A percentile compares a stretch with the other conserved stretches of the same genome.
Conservation (phyloP, 345 rosid genomes). For the Theobroma cacao region DNA sequence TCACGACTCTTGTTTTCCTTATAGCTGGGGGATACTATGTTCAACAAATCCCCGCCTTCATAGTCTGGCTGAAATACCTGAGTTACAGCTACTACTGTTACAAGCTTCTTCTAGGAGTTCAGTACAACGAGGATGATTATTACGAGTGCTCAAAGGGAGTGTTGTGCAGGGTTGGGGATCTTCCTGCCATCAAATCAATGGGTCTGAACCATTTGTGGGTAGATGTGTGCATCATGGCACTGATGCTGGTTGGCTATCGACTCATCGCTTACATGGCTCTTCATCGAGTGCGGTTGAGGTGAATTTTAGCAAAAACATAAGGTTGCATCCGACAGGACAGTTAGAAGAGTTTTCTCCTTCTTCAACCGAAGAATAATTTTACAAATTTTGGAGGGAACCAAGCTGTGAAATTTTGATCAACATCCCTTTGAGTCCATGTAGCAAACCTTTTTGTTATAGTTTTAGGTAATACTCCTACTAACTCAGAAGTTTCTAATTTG, state of each 20-base stretch:
- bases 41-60: constrained; percentile 92
- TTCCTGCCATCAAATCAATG: constrained; percentile 79
- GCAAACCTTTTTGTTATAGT: constrained; percentile 14
- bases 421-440: constrained; percentile 28
- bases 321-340: background rate
- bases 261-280: constrained; percentile 80
- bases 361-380: constrained; percentile 50
- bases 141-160: constrained; percentile 79
- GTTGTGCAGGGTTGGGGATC: constrained; percentile 78
- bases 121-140: constrained; percentile 64
- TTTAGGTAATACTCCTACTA: constrained; percentile 22
- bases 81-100: constrained; percentile 97
- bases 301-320: constrained; percentile 8
- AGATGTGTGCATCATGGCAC: constrained; percentile 82
- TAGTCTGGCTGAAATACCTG: constrained; percentile 92
- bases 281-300: constrained; percentile 68
- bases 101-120: constrained; percentile 95
- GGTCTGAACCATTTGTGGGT: constrained; percentile 80
- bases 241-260: constrained; percentile 92
- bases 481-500: constrained; percentile 15
- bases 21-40: constrained; percentile 95
- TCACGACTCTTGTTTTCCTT: constrained; percentile 92
- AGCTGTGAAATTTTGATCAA: constrained; percentile 37
- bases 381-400: constrained; percentile 24
- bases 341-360: constrained; percentile 33